Evolutionary conservation across 192 early-diverging fungal genomes (phyloP).

Genomic region (Chytriomyces sp.): DNA sequence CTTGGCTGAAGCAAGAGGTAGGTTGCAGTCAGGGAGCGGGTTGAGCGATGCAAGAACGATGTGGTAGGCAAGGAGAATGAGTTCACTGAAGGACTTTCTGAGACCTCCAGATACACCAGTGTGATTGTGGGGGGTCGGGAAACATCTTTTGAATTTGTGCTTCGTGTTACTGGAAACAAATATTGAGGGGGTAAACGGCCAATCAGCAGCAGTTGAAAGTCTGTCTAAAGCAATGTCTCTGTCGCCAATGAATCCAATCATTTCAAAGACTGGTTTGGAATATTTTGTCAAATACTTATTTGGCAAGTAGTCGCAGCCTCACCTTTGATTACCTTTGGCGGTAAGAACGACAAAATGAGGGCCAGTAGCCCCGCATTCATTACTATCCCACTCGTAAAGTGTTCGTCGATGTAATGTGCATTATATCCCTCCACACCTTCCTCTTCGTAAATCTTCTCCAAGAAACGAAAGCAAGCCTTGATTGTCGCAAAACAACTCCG

Average conservation of each 20-base stretch:
- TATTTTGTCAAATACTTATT: background rate
- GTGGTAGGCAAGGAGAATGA: constrained; percentile 74
- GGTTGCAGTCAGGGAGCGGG: constrained; percentile 67
- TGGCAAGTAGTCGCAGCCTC: background rate
- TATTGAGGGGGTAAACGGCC: constrained; percentile 44
- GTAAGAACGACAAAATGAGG: constrained; percentile 75
- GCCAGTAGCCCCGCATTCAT: constrained; percentile 80
- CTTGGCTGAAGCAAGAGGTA: constrained; percentile 63
- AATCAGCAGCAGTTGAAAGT: constrained; percentile 72
- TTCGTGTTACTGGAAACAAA: constrained; percentile 32
- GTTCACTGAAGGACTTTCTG: constrained; percentile 77
- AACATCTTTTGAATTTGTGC: constrained; percentile 19
- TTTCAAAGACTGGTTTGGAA: constrained; percentile 60
- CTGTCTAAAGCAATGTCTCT: constrained; percentile 73
- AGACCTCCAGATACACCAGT: constrained; percentile 54
- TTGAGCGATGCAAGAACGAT: constrained; percentile 71
- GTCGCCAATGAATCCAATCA: constrained; percentile 82
- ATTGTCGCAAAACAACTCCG: constrained; percentile 70
- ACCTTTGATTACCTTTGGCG: constrained; percentile 46
- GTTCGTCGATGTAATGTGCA: constrained; percentile 62
- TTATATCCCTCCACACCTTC: constrained; percentile 48
- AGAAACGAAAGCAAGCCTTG: constrained; percentile 40
- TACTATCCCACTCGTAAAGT: constrained; percentile 79
- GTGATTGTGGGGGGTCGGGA: constrained; percentile 22
- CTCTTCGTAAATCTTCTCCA: constrained; percentile 40